phyloP scores from a whole-genome alignment of 176 grass and related monocot genomes.

The Oryza australiensis region DNA sequence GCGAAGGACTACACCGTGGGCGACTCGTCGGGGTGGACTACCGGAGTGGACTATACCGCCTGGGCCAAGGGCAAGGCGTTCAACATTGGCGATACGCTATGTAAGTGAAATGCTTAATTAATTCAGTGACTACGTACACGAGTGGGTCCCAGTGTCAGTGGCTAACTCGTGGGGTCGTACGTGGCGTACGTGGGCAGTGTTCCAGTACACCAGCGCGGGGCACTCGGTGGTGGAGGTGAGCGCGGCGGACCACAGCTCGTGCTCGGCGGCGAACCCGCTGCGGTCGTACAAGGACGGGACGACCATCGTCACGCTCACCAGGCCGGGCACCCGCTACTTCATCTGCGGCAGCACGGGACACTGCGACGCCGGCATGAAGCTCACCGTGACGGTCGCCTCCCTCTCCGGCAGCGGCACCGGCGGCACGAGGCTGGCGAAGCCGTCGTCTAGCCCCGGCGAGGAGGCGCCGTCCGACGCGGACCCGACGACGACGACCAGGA shows the following conservation, averaged over 20 bases:
- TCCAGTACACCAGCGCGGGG: conserved; percentile 39
- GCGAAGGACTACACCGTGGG: conserved; percentile 64
- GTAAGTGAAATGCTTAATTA: conserved; percentile 31
- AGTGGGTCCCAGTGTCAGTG: not conserved
- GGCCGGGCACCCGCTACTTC: conserved; percentile 66
- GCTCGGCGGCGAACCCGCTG: conserved; percentile 48
- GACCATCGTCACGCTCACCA: conserved; percentile 53
- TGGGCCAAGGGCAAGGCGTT: conserved; percentile 68
- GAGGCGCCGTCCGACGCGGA: not conserved
- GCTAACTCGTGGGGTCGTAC: not conserved
- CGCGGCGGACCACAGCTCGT: conserved; percentile 52
- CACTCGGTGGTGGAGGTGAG: conserved; percentile 70
- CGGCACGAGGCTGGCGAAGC: not conserved
- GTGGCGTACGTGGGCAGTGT: conserved; percentile 40
- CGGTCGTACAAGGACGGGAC: conserved; percentile 48
- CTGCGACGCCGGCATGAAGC: conserved; percentile 75
- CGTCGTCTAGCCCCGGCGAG: conserved; percentile 32
- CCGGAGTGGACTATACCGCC: conserved; percentile 55
- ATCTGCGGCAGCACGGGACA: conserved; percentile 62
- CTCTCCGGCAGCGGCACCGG: not conserved
- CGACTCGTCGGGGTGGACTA: conserved; percentile 59
- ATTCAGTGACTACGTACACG: not conserved
- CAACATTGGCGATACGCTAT: conserved; percentile 46
- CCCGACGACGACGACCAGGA: conserved; percentile 4
- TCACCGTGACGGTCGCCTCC: conserved; percentile 49